Conservation (phyloP, 257 asterid genomes). For the Primulina eburnea region DNA sequence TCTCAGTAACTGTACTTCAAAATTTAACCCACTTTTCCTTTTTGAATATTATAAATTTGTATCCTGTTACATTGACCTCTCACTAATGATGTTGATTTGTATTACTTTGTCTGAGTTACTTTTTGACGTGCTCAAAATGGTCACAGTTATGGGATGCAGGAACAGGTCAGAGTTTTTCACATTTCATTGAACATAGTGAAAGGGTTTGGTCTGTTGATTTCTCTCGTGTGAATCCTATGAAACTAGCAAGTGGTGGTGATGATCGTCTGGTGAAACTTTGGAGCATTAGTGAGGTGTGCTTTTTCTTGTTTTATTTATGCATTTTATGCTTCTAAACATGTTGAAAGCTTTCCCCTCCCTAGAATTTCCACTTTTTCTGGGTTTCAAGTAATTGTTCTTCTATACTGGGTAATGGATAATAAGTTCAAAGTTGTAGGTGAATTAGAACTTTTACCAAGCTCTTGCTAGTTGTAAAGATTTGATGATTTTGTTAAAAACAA, state of each 20-base stretch:
- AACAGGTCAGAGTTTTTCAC: slow-evolving; percentile 65
- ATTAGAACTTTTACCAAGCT: slow-evolving; percentile 9
- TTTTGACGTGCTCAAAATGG: slow-evolving; percentile 30
- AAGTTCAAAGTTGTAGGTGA: slow-evolving; percentile 8
- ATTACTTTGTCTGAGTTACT: slow-evolving; percentile 23
- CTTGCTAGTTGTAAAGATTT: slow-evolving; percentile 3
- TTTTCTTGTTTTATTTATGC: slow-evolving; percentile 23
- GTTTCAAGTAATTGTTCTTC: slow-evolving; percentile 18
- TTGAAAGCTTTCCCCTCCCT: not conserved
- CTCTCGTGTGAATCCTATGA: slow-evolving; percentile 75
- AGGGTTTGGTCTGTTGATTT: slow-evolving; percentile 99
- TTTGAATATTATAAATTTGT: not conserved
- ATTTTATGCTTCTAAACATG: slow-evolving; percentile 11
- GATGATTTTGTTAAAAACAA: not conserved
- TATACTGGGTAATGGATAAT: slow-evolving; percentile 1
- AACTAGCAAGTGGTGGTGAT: slow-evolving; percentile 88
- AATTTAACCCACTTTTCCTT: not conserved
- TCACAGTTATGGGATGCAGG: slow-evolving; percentile 94
- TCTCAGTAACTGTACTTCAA: not conserved
- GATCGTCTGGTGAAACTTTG: slow-evolving; percentile 87
- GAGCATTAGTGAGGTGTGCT: slow-evolving; percentile 78
- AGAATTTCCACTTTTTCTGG: not conserved
- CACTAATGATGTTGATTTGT: slow-evolving; percentile 14
- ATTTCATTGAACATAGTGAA: slow-evolving; percentile 63
- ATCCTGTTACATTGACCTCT: slow-evolving; percentile 13